Conservation (phyloP, 768 basidiomycete genomes). For the Daedaleopsis nitida region DNA sequence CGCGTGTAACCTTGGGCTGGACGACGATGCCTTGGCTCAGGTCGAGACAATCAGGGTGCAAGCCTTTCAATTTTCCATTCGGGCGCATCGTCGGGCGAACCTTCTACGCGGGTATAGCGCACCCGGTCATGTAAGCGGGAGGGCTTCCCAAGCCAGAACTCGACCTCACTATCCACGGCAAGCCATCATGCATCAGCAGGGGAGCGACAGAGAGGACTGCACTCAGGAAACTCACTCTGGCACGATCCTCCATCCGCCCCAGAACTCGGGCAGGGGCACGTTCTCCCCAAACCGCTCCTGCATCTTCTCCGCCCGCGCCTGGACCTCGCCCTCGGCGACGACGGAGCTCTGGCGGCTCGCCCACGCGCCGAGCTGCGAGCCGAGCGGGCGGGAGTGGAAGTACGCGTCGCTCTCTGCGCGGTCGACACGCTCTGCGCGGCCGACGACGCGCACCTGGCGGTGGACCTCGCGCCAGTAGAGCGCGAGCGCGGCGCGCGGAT, state of each 20-base stretch:
- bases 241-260: slow-evolving; percentile 97
- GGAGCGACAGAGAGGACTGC: neutral
- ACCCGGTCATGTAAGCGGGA: slow-evolving; percentile 92
- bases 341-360: slow-evolving; percentile 86
- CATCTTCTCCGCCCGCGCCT: slow-evolving; percentile 57
- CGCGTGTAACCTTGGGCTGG: neutral
- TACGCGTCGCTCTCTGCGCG: slow-evolving; percentile 79
- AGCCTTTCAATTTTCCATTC: slow-evolving; percentile 81
- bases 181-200: neutral
- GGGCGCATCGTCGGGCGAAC: slow-evolving; percentile 48
- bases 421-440: slow-evolving; percentile 77
- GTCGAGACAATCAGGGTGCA: slow-evolving; percentile 53
- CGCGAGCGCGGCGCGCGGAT: slow-evolving; percentile 79
- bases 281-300: slow-evolving; percentile 59
- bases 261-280: slow-evolving; percentile 84
- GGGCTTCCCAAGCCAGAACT: slow-evolving; percentile 98
- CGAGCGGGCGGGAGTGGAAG: slow-evolving; percentile 79
- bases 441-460: slow-evolving; percentile 81
- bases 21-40: neutral
- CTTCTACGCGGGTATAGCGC: slow-evolving; percentile 63
- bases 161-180: slow-evolving; percentile 71
- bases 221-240: slow-evolving; percentile 66
- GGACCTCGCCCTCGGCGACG: slow-evolving; percentile 73
- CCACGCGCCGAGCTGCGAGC: slow-evolving; percentile 89
- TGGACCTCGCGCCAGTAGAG: slow-evolving; percentile 93